Evolutionary conservation across 2,329 filamentous ascomycete genomes (phyloP).

Genomic region (Exophiala sideris): DNA sequence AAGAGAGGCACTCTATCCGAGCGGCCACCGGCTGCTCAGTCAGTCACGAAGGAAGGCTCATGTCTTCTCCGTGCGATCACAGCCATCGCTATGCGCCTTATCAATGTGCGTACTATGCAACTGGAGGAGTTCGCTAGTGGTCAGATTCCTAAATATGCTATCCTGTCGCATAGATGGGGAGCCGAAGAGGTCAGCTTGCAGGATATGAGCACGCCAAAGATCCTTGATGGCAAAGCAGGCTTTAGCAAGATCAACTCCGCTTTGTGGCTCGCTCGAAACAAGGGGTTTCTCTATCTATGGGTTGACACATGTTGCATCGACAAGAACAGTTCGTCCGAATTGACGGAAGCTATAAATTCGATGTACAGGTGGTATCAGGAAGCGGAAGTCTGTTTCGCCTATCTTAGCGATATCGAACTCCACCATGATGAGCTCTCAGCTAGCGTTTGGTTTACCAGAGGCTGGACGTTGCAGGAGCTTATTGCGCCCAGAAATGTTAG

Average conservation of each 20-base stretch:
- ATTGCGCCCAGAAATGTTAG: conserved; percentile 28
- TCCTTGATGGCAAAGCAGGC: conserved; percentile 20
- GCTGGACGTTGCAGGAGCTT: conserved; percentile 33
- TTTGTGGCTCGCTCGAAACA: conserved; percentile 25
- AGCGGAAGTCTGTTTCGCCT: conserved; percentile 37
- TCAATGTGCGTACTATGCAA: conserved; percentile 21
- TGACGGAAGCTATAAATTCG: conserved; percentile 35
- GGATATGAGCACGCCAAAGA: conserved; percentile 14
- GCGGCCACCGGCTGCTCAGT: background rate
- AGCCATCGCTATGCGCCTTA: conserved; percentile 21
- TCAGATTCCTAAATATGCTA: conserved; percentile 24
- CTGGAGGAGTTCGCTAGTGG: conserved; percentile 20
- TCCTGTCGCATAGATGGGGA: conserved; percentile 30
- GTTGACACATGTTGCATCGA: conserved; percentile 42
- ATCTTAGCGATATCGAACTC: conserved; percentile 29
- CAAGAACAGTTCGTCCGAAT: conserved; percentile 35
- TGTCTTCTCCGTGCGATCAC: background rate
- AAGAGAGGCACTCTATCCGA: too few species aligned
- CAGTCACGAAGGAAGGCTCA: background rate
- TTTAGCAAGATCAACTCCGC: conserved; percentile 30
- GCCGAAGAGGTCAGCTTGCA: conserved; percentile 28
- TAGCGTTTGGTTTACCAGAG: conserved; percentile 30
- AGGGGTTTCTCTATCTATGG: conserved; percentile 36
- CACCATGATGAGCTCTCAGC: conserved; percentile 25
- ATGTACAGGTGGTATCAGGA: conserved; percentile 36